Base-by-base conservation (phyloP, 2,329 filamentous ascomycete genomes). In the Tolypocladium album region DNA sequence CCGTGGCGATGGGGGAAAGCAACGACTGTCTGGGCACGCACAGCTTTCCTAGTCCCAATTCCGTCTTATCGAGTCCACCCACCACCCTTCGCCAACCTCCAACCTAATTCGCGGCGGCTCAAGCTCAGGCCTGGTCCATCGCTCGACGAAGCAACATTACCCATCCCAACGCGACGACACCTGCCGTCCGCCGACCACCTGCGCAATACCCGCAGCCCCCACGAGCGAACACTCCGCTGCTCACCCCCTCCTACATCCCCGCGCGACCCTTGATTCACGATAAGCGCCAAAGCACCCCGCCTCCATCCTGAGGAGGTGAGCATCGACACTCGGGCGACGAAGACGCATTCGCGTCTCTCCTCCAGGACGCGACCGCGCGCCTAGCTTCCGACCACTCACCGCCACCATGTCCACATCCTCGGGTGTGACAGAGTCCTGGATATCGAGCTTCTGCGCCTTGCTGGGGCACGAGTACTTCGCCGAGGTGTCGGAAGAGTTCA, bases 381-480 rank as follows among this genome's bases (percentile, higher is more conserved):
- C 58, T 17, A 36, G 22, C 40, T 31, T 52, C 47, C 36, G 34
- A 20, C 31, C 45, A 58, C 45, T 43, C 36, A 15, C 17, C 62
- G 61, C 60, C 65, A 65, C 55, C 68, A 85, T 85, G 83, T 86
- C 83, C 67, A 81, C 81, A 59, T 84, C 83, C 57, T 85, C 83
- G 59, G 82, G 81, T 59, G 75, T 80, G 38, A 82, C 82, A 63
- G 94, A 99, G 79, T 96, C 92, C 60, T 99, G 94, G 94, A 97
- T 99, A 78, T 89, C 91, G 64, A 95, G 92, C 61, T 99, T 97
- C 75, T 99, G 94, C 80, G 92, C 90, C 45, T 81, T 97, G 55
- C 84, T 97, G 62, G 94, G 94, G 63, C 94, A 99, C 74, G 94
- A 99, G 76, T 99, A 97, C 78, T 99, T 99, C 75, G 94, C 94